Evolutionary conservation across 331 rosid genomes (phyloP).

Genomic region (Ulmus americana): DNA sequence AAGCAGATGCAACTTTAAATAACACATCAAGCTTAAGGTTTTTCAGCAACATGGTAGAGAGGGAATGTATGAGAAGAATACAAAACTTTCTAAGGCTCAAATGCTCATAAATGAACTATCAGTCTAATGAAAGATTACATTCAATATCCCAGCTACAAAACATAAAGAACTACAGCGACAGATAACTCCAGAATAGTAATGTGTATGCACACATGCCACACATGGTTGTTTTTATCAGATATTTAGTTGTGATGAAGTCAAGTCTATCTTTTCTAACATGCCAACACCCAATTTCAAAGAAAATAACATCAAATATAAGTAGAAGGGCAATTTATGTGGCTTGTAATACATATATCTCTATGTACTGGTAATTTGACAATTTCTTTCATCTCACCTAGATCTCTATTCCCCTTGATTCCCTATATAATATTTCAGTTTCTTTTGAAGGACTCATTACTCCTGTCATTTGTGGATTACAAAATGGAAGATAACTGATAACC

Average conservation of each 20-base stretch:
- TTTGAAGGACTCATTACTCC: background rate
- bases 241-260: background rate
- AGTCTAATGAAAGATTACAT: too few relatives aligned
- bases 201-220: background rate
- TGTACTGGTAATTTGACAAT: background rate
- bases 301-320: background rate
- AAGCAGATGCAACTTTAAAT: background rate
- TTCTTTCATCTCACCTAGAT: background rate
- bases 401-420: background rate
- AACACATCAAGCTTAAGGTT: background rate
- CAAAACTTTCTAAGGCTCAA: background rate
- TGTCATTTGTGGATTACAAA: too few relatives aligned
- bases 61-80: background rate
- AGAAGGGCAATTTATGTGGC: too few relatives aligned
- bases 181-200: background rate
- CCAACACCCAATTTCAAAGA: background rate
- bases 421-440: background rate
- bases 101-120: background rate
- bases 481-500: too few relatives aligned
- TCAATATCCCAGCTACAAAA: background rate
- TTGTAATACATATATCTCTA: too few relatives aligned
- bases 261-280: background rate
- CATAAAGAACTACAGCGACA: background rate
- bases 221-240: background rate
- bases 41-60: background rate